Percentiles rank a stretch among this genome's conserved stretches.
Conservation (phyloP, 2,329 filamentous ascomycete genomes). For the Colletotrichum sublineola region DNA sequence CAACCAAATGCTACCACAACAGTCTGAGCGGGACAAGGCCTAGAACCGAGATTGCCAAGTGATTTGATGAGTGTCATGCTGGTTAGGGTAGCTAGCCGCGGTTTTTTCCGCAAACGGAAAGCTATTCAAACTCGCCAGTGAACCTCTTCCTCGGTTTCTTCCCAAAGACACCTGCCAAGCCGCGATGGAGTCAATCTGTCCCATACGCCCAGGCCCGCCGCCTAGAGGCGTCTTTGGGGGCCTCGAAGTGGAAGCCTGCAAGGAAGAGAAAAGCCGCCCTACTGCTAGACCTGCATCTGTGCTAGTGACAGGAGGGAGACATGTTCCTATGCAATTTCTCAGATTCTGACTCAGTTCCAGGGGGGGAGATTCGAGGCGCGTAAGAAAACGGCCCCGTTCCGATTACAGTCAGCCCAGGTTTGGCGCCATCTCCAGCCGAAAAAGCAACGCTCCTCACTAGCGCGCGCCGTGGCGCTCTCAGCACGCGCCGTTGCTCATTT, state of each 20-base stretch:
- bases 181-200: background rate
- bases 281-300: slow-evolving; percentile 25
- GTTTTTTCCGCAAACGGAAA: slow-evolving; percentile 25
- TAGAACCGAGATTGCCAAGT: background rate
- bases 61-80: slow-evolving; percentile 23
- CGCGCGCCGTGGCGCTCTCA: slow-evolving; percentile 32
- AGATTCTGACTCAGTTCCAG: slow-evolving; percentile 7
- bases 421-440: slow-evolving; percentile 12
- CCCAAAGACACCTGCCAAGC: slow-evolving; percentile 22
- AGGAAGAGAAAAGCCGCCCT: background rate
- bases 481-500: slow-evolving; percentile 33
- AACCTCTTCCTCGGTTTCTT: background rate
- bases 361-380: slow-evolving; percentile 10
- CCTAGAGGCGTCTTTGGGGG: background rate
- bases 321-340: background rate
- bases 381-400: slow-evolving; percentile 27
- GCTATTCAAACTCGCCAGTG: background rate
- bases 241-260: slow-evolving; percentile 14
- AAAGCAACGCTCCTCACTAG: slow-evolving; percentile 35
- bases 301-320: slow-evolving; percentile 13
- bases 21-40: slow-evolving; percentile 24
- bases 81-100: background rate
- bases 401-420: slow-evolving; percentile 7
- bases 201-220: background rate
- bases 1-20: background rate